Evolutionary conservation across 75 land plant species (phyloP), one percentile per base, ranked within the genome.

Genomic region (Isoetes taiwanensis): DNA sequence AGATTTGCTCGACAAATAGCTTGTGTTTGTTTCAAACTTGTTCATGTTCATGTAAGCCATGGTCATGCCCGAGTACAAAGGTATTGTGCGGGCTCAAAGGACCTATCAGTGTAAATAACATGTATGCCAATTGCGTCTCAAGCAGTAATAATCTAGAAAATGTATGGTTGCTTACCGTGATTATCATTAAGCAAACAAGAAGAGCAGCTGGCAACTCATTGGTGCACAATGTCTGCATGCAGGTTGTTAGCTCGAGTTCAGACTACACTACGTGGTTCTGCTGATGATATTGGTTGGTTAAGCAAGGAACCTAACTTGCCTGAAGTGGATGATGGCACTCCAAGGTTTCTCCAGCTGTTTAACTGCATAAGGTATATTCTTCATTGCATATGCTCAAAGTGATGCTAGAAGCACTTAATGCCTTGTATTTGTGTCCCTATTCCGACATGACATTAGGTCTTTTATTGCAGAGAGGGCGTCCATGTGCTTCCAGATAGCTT

Each of bases 251-350:
- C 75, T 3, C 74, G 83, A 14, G 90, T 81, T 1, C 75, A 78
- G 59, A 79, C 75, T 31, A 88, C 99, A 23, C 69, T 94, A 54
- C 83, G 78, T 57, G 99, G 99, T 10, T 94, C 99, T 52, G 81
- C 85, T 33, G 78, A 84, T 62, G 99, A 94, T 58, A 94, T 94
- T 39, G 99, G 99, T 21, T 94, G 99, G 99, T 67, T 94, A 26
- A 77, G 67, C 53, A 67, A 68, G 37, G 72, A 30, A 31, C 61
- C 81, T 26, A 72, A 33, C 4, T 69, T 79, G 79, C 99, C 90
- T 34, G 80, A 81, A 41, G 88, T 81, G 53, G 84, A 88, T 72
- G 90, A 94, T 77, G 83, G 90, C 32, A 84, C 96, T 1, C 62
- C 78, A 12, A 75, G 80, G 34, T 94, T 88, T 40, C 38, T 63